Evolutionary conservation across 495 filamentous ascomycete genomes (phyloP).

Genomic region (Saxophila tyrrhenica): DNA sequence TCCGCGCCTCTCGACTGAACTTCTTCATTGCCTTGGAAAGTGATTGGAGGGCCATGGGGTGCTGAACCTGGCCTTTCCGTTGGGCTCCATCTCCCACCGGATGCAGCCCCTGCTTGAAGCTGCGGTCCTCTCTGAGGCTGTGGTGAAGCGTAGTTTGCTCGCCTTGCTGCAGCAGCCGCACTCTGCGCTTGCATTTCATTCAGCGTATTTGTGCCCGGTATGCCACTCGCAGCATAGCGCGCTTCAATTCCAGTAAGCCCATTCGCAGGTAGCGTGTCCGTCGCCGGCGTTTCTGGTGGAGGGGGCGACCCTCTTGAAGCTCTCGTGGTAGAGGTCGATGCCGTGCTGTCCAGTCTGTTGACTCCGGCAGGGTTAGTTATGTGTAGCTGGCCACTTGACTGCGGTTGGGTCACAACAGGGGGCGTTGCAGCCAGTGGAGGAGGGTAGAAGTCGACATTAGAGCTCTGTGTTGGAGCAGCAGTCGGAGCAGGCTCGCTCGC

Average conservation of each 20-base stretch:
- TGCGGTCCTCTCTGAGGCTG: constrained; percentile 33
- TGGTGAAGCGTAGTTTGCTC: constrained; percentile 56
- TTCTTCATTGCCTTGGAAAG: constrained; percentile 72
- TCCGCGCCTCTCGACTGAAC: constrained; percentile 15
- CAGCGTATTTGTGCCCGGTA: constrained; percentile 71
- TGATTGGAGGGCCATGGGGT: constrained; percentile 83
- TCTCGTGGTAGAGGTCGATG: constrained; percentile 84
- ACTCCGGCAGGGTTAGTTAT: constrained; percentile 43
- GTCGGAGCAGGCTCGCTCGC: background rate
- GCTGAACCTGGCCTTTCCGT: constrained; percentile 81
- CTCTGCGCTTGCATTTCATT: constrained; percentile 70
- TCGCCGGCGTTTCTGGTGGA: constrained; percentile 87
- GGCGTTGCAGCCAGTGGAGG: constrained; percentile 28
- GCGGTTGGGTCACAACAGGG: constrained; percentile 1
- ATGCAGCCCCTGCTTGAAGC: constrained; percentile 28
- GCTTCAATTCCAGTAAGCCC: constrained; percentile 70
- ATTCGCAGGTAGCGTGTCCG: constrained; percentile 48
- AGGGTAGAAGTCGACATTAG: constrained; percentile 48
- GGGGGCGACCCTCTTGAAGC: constrained; percentile 88
- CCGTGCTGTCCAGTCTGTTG: constrained; percentile 73
- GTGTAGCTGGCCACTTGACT: constrained; percentile 15
- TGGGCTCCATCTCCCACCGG: constrained; percentile 67
- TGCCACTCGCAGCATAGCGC: constrained; percentile 76
- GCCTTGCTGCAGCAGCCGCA: constrained; percentile 65
- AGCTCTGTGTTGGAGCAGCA: background rate